phyloP scores from a whole-genome alignment of 345 rosid species.

The Brassica incana region DNA sequence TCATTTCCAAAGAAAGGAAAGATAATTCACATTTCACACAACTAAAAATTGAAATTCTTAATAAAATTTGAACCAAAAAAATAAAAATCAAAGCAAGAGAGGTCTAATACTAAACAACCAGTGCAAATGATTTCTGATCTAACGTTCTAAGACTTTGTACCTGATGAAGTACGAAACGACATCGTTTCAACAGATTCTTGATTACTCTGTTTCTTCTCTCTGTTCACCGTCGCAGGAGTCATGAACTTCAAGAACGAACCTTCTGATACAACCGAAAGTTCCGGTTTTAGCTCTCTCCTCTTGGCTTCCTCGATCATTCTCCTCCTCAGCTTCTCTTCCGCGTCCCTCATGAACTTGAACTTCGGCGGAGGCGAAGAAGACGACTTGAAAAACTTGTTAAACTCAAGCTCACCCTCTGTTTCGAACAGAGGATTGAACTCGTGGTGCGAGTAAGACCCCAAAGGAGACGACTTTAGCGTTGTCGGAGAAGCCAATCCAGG shows the following conservation, averaged over 20 bases:
- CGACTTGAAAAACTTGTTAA: conserved; percentile 43
- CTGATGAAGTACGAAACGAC: conserved; percentile 53
- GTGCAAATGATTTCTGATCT: conserved; percentile 39
- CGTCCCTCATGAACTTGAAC: conserved; percentile 93
- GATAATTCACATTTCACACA: conserved; percentile 27
- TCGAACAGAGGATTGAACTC: conserved; percentile 92
- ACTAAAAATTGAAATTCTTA: conserved; percentile 29
- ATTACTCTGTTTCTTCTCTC: conserved; percentile 41
- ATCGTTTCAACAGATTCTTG: conserved; percentile 35
- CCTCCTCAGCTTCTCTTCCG: conserved; percentile 75
- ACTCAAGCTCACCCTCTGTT: conserved; percentile 58
- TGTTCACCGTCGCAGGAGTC: conserved; percentile 45
- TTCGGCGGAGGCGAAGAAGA: conserved; percentile 89
- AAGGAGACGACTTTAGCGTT: conserved; percentile 49
- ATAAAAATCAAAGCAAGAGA: conserved; percentile 1
- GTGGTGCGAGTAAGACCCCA: conserved; percentile 49
- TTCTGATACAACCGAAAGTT: conserved; percentile 19
- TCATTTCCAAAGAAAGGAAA: conserved; percentile 16
- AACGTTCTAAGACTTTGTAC: conserved; percentile 55
- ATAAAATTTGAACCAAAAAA: conserved; percentile 26
- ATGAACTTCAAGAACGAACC: conserved; percentile 68
- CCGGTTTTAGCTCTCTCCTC: conserved; percentile 31
- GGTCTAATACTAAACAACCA: conserved; percentile 27
- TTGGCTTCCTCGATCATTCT: conserved; percentile 62
- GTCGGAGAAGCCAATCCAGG: conserved; percentile 74